phyloP scores from a whole-genome alignment of 208 protist species.

The Wallacemonas sp. region DNA sequence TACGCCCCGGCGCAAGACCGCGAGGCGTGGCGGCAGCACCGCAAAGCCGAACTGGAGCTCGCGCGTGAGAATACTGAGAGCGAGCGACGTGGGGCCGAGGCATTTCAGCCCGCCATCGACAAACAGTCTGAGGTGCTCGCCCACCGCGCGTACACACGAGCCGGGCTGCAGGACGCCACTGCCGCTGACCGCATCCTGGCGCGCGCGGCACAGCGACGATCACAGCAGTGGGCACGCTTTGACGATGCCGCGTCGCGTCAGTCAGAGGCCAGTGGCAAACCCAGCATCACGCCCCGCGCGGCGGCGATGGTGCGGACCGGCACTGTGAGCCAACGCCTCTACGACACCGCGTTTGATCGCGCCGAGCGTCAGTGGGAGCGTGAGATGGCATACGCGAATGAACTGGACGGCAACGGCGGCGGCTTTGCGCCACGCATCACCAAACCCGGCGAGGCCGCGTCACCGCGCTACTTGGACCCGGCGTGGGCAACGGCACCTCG shows the following conservation, averaged over 20 bases:
- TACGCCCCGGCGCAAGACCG: slow-evolving; percentile 21
- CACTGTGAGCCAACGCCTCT: slow-evolving; percentile 46
- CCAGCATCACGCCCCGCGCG: slow-evolving; percentile 59
- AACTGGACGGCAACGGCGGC: slow-evolving; percentile 11
- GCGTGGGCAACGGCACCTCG: slow-evolving; percentile 10
- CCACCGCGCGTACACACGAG: slow-evolving; percentile 28
- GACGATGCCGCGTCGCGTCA: background rate
- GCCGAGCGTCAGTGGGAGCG: slow-evolving; percentile 44
- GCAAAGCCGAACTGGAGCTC: slow-evolving; percentile 29
- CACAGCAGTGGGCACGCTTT: background rate
- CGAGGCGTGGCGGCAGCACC: slow-evolving; percentile 27
- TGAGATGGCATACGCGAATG: slow-evolving; percentile 17
- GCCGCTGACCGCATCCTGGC: slow-evolving; percentile 32
- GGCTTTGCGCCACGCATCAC: slow-evolving; percentile 61
- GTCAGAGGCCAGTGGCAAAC: slow-evolving; percentile 18
- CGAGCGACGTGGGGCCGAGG: slow-evolving; percentile 28
- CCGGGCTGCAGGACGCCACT: slow-evolving; percentile 25
- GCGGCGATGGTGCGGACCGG: slow-evolving; percentile 47
- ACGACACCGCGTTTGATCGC: slow-evolving; percentile 45
- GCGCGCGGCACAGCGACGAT: slow-evolving; percentile 7
- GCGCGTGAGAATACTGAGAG: slow-evolving; percentile 5
- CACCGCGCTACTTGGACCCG: slow-evolving; percentile 27
- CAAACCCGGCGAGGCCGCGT: slow-evolving; percentile 25
- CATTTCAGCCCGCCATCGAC: slow-evolving; percentile 42
- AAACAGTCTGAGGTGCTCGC: slow-evolving; percentile 46